Percentiles rank a stretch among this genome's conserved stretches.
phyloP scores from a whole-genome alignment of 2,329 filamentous ascomycete genomes.

The Trichoderma sp. region DNA sequence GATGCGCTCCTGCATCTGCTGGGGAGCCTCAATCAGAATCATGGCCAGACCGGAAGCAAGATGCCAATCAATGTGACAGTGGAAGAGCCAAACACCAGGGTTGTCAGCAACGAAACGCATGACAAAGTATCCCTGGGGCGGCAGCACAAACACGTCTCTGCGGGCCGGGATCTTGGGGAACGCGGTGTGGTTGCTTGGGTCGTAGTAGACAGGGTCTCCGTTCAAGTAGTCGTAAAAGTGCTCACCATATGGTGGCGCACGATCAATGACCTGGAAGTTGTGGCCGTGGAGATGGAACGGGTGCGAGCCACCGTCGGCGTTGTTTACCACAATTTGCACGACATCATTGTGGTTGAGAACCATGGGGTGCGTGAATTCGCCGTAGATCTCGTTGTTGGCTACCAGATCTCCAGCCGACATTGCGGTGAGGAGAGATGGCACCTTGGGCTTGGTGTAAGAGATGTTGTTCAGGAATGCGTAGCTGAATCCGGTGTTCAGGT shows the following conservation, averaged over 20 bases:
- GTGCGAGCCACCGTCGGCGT: constrained; percentile 28
- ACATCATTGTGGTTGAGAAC: constrained; percentile 21
- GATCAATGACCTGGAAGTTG: constrained; percentile 33
- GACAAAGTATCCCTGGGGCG: constrained; percentile 46
- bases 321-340: constrained; percentile 20
- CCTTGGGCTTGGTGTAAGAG: constrained; percentile 64
- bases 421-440: constrained; percentile 68
- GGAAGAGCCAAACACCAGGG: constrained; percentile 35
- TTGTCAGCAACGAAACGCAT: constrained; percentile 53
- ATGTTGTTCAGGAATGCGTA: constrained; percentile 63
- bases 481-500: constrained; percentile 54
- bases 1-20: constrained; percentile 21
- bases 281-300: constrained; percentile 43
- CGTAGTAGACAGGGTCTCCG: constrained; percentile 15
- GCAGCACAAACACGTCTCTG: constrained; percentile 53
- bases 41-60: constrained; percentile 21
- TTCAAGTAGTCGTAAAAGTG: background rate
- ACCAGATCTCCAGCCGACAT: constrained; percentile 49
- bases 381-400: constrained; percentile 19
- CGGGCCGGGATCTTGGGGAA: constrained; percentile 43
- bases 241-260: constrained; percentile 1
- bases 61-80: constrained; percentile 55
- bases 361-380: constrained; percentile 44
- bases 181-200: constrained; percentile 26
- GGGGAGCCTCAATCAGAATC: constrained; percentile 20